Conservation (phyloP, 495 filamentous ascomycete genomes). For the Saxispiralis lemnorum region DNA sequence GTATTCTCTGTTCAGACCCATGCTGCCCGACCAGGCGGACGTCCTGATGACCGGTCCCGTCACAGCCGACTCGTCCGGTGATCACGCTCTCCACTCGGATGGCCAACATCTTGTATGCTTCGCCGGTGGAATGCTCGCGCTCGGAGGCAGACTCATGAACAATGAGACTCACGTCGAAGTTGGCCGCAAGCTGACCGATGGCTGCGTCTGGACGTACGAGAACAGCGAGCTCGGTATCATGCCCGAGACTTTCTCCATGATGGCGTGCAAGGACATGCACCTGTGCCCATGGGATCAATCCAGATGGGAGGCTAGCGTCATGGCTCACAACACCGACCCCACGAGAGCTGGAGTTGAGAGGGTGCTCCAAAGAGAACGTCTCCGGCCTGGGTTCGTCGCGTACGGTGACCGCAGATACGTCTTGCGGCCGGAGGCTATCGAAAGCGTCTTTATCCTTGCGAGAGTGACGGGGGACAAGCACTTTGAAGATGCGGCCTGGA, state of each 20-base stretch:
- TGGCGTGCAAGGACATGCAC: conserved; percentile 31
- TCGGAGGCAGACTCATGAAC: conserved; percentile 43
- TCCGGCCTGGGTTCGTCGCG: conserved; percentile 17
- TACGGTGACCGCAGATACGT: conserved; percentile 36
- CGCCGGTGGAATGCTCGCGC: conserved; percentile 39
- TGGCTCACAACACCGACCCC: not conserved
- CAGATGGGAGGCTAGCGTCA: conserved; percentile 30
- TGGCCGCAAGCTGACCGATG: conserved; percentile 55
- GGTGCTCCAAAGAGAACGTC: conserved; percentile 8
- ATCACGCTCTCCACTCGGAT: conserved; percentile 20
- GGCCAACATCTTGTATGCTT: conserved; percentile 45
- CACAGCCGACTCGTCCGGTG: not conserved
- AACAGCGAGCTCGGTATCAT: conserved; percentile 58
- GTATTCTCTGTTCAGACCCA: conserved; percentile 23
- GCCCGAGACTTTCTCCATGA: conserved; percentile 39
- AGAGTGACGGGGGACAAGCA: conserved; percentile 52
- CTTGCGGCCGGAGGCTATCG: conserved; percentile 36
- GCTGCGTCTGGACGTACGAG: conserved; percentile 88
- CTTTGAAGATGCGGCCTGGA: conserved; percentile 55
- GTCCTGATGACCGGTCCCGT: conserved; percentile 23
- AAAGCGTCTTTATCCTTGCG: conserved; percentile 53
- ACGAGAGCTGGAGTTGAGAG: conserved; percentile 4
- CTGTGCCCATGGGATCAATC: conserved; percentile 37
- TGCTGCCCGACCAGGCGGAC: conserved; percentile 21
- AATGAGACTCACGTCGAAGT: conserved; percentile 35